Conservation (phyloP, 2,329 filamentous ascomycete genomes). For the Penicillium concentricum region DNA sequence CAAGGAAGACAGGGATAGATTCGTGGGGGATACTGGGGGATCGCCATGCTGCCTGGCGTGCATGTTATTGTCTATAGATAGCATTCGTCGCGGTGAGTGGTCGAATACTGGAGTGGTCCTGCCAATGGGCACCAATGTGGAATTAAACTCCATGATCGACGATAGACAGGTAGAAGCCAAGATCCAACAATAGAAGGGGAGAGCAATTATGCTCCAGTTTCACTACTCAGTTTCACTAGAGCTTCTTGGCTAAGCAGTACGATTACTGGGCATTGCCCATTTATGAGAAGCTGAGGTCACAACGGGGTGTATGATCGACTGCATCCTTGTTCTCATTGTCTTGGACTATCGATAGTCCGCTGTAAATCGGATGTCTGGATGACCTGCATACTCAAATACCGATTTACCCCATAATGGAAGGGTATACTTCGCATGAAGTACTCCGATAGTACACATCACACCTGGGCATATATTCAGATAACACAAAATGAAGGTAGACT, state of each 20-base stretch:
- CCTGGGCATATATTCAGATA: background rate
- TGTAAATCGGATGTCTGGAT: background rate
- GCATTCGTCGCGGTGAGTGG: background rate
- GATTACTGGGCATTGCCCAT: background rate
- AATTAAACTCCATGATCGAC: constrained; percentile 5
- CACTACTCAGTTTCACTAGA: background rate
- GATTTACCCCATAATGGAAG: background rate
- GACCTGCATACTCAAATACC: background rate
- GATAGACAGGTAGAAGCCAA: constrained; percentile 1
- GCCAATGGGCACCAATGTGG: background rate
- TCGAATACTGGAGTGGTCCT: background rate
- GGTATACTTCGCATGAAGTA: background rate
- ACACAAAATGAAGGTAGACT: background rate
- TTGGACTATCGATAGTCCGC: background rate
- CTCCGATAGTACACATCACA: background rate
- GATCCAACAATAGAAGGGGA: background rate
- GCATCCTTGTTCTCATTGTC: background rate
- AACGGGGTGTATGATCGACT: background rate
- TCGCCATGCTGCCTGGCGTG: constrained; percentile 3
- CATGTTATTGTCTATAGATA: constrained; percentile 4
- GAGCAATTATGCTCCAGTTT: background rate
- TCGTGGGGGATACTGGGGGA: constrained; percentile 4
- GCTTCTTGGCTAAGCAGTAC: background rate
- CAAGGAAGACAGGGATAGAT: constrained; percentile 7
- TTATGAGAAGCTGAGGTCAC: background rate